These are phyloP conservation scores for Ceratobasidium sp. DNA, from an alignment of 1,284 basidiomycete species.

Conservation along the genomic window DNA sequence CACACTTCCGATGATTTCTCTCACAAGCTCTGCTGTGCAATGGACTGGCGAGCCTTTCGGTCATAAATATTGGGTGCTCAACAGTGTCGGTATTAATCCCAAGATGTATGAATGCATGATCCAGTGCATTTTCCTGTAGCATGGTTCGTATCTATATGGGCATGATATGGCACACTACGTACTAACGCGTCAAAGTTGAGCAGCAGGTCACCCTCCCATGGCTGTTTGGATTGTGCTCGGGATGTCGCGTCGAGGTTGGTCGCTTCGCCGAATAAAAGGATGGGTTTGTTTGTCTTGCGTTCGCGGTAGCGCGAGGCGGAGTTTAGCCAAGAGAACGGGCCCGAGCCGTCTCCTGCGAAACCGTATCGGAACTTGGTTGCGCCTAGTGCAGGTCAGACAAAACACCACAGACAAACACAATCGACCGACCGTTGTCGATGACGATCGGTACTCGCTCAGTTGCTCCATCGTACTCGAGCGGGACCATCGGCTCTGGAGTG, in stretches of 20 bases:
- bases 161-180: constrained; percentile 50
- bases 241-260: constrained; percentile 85
- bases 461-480: constrained; percentile 18
- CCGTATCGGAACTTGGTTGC: constrained; percentile 88
- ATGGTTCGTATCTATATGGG: constrained; percentile 13
- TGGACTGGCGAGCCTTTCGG: constrained; percentile 89
- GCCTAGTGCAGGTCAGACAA: constrained; percentile 51
- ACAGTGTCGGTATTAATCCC: constrained; percentile 82
- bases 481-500: constrained; percentile 24
- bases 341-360: constrained; percentile 66
- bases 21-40: constrained; percentile 85
- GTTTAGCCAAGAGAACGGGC: constrained; percentile 69
- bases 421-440: constrained; percentile 80
- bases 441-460: constrained; percentile 67
- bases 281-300: constrained; percentile 77
- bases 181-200: constrained; percentile 91
- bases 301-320: constrained; percentile 87
- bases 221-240: constrained; percentile 74
- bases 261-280: constrained; percentile 84
- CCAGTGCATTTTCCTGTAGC: constrained; percentile 90
- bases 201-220: constrained; percentile 91
- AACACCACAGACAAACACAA: not conserved
- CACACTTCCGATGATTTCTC: constrained; percentile 49
- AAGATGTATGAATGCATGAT: constrained; percentile 89
- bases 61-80: constrained; percentile 92